Percentiles rank a stretch among this genome's conserved stretches.
These are phyloP conservation scores for Castanopsis chinensis DNA, from an alignment of 306 rosid genomes.

Conservation along the genomic window DNA sequence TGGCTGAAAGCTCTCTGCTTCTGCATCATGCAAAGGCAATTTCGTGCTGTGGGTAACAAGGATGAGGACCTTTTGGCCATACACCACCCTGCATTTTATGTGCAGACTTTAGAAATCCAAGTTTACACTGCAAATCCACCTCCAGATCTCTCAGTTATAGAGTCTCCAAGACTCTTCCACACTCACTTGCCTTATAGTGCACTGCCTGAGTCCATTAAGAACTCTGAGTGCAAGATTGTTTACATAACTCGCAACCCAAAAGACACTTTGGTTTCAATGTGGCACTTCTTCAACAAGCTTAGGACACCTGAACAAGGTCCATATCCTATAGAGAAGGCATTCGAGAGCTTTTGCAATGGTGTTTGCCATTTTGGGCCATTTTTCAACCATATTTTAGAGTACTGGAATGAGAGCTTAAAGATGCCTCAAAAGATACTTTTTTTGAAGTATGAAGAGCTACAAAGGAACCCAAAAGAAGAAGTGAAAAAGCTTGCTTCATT, in stretches of 20 bases:
- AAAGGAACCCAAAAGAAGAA: conserved; percentile 12
- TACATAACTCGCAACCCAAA: conserved; percentile 23
- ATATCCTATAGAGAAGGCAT: conserved; percentile 9
- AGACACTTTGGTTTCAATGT: conserved; percentile 24
- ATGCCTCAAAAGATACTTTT: conserved; percentile 11
- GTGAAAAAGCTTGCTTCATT: conserved; percentile 14
- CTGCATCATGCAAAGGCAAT: conserved; percentile 8
- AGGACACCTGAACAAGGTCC: conserved; percentile 16
- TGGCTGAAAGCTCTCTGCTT: conserved; percentile 27
- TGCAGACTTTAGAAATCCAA: conserved; percentile 20
- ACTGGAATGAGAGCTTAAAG: conserved; percentile 26
- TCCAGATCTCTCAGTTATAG: conserved; percentile 2
- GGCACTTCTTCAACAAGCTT: conserved; percentile 15
- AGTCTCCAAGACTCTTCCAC: conserved; percentile 26
- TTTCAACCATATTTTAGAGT: conserved; percentile 21
- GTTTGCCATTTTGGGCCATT: conserved; percentile 17
- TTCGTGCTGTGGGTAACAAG: not conserved
- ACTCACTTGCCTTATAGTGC: conserved; percentile 23
- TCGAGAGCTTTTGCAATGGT: conserved; percentile 17
- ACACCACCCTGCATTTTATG: conserved; percentile 12
- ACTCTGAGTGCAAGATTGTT: conserved; percentile 12
- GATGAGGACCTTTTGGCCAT: conserved; percentile 13
- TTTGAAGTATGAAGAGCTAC: conserved; percentile 16
- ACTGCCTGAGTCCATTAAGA: conserved; percentile 10
- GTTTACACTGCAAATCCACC: conserved; percentile 6